phyloP scores from a whole-genome alignment of 441 rosid species.

The Geranium incanum region DNA sequence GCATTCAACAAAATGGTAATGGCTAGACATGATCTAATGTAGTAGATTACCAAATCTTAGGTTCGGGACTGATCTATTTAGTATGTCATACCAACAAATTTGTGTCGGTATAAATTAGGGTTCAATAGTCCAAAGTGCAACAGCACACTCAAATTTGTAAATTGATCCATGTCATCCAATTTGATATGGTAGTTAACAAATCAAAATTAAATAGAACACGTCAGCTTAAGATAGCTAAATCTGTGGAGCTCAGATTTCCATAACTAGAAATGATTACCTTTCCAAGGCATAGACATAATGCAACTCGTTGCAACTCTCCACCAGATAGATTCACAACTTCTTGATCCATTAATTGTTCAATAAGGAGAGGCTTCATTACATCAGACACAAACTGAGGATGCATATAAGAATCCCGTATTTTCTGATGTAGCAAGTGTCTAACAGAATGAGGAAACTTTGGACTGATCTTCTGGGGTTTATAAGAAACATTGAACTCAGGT shows the following conservation, averaged over 20 bases:
- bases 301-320: conserved; percentile 97
- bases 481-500: conserved; percentile 89
- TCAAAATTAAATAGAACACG: too few relatives aligned
- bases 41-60: too few relatives aligned
- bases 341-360: conserved; percentile 94
- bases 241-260: background rate
- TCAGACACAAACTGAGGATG: conserved; percentile 96
- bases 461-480: conserved; percentile 94
- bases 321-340: conserved; percentile 90
- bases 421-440: conserved; percentile 70
- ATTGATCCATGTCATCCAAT: too few relatives aligned
- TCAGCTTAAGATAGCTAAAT: background rate
- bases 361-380: conserved; percentile 95
- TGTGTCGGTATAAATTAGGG: too few relatives aligned
- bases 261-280: conserved; percentile 42
- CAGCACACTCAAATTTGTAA: too few relatives aligned
- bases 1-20: too few relatives aligned
- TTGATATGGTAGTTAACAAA: too few relatives aligned
- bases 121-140: too few relatives aligned
- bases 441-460: conserved; percentile 67
- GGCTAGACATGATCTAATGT: too few relatives aligned
- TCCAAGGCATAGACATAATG: conserved; percentile 85
- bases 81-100: too few relatives aligned
- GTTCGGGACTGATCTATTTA: too few relatives aligned
- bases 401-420: conserved; percentile 75